phyloP scores from a whole-genome alignment of 2,329 filamentous ascomycete genomes.

The Elsinoe batatas region DNA sequence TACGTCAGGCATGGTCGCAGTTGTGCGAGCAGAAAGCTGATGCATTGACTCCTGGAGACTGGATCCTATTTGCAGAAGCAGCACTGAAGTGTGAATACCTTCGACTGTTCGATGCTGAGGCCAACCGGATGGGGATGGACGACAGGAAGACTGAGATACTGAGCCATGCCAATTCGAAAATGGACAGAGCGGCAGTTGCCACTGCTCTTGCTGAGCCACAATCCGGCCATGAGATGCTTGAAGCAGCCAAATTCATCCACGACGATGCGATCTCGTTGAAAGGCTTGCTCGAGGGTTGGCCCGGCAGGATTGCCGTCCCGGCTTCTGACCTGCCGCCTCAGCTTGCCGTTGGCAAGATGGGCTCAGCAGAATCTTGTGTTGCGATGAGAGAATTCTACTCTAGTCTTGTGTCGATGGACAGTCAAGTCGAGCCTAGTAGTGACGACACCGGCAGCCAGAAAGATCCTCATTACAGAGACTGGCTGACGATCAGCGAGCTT shows the following conservation, averaged over 20 bases:
- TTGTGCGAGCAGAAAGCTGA: constrained; percentile 19
- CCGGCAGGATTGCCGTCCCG: not conserved
- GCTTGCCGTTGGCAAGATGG: not conserved
- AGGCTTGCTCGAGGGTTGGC: not conserved
- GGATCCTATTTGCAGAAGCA: constrained; percentile 22
- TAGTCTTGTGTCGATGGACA: not conserved
- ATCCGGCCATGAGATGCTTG: not conserved
- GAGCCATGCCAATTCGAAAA: not conserved
- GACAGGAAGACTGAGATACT: not conserved
- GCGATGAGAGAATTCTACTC: not conserved
- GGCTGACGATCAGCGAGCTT: constrained; percentile 39
- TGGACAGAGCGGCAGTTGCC: not conserved
- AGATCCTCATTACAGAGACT: constrained; percentile 41
- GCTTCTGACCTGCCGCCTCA: not conserved
- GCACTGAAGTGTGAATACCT: constrained; percentile 15
- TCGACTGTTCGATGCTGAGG: constrained; percentile 15
- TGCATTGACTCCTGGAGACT: constrained; percentile 17
- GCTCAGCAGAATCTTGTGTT: not conserved
- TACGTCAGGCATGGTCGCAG: constrained; percentile 24
- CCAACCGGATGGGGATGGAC: not conserved
- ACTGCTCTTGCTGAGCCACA: not conserved
- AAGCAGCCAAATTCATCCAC: not conserved
- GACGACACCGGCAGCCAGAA: not conserved
- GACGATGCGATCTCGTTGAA: not conserved
- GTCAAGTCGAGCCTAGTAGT: not conserved